phyloP scores from a whole-genome alignment of 202 grass and related monocot species.

The Musa balbisiana region DNA sequence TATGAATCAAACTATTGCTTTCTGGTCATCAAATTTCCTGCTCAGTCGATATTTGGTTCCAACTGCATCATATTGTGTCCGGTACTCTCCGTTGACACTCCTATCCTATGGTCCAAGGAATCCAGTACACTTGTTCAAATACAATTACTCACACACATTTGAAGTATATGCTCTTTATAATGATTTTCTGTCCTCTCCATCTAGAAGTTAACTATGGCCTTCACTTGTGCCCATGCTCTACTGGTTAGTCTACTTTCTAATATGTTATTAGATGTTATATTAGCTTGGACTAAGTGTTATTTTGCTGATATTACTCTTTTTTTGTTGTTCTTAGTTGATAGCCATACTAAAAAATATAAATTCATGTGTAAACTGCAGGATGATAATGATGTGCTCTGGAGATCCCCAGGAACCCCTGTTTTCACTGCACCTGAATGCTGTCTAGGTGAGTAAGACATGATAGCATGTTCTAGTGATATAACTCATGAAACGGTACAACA shows the following conservation, averaged over 20 bases:
- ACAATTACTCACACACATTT: too few species aligned
- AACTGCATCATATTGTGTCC: too few species aligned
- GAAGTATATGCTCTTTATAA: too few species aligned
- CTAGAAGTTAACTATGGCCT: too few species aligned
- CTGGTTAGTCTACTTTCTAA: too few species aligned
- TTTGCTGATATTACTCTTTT: not conserved
- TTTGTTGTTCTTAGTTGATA: not conserved
- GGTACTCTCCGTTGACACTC: too few species aligned
- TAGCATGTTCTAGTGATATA: not conserved
- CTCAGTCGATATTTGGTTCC: too few species aligned
- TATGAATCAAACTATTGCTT: not conserved
- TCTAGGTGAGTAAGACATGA: constrained; percentile 41
- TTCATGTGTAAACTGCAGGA: constrained; percentile 40
- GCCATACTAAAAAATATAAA: not conserved
- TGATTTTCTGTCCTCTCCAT: too few species aligned
- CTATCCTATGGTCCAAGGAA: not conserved
- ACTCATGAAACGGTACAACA: not conserved
- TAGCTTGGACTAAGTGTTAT: not conserved
- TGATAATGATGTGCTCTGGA: constrained; percentile 73
- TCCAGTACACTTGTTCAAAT: too few species aligned
- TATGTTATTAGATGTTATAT: too few species aligned
- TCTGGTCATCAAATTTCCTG: too few species aligned
- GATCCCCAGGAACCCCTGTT: constrained; percentile 86
- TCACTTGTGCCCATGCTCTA: too few species aligned
- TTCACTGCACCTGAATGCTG: constrained; percentile 92